Evolutionary conservation across 768 basidiomycete genomes (phyloP).

Genomic region (Leucocoprinus sp.): DNA sequence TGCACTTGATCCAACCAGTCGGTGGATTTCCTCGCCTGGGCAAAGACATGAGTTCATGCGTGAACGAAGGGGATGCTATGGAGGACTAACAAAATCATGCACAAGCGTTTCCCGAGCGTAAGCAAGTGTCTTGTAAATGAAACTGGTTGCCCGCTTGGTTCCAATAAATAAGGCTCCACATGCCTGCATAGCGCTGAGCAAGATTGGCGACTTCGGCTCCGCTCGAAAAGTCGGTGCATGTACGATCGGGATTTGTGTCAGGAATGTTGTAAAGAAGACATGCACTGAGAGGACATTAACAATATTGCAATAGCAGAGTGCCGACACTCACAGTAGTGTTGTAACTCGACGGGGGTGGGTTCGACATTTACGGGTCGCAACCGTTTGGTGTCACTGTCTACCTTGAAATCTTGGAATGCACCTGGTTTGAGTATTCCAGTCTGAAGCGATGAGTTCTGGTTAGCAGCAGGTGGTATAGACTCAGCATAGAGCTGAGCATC

Average conservation of each 20-base stretch:
- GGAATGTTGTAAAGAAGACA: conserved; percentile 48
- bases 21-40: conserved; percentile 10
- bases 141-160: conserved; percentile 37
- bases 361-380: conserved; percentile 13
- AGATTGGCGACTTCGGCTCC: conserved; percentile 39
- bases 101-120: conserved; percentile 40
- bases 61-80: conserved; percentile 7
- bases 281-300: conserved; percentile 25
- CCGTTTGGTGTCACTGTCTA: neutral
- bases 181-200: conserved; percentile 49
- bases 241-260: conserved; percentile 45
- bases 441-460: neutral
- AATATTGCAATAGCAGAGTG: conserved; percentile 3
- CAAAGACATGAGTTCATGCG: conserved; percentile 10
- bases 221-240: conserved; percentile 44
- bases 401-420: conserved; percentile 3
- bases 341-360: conserved; percentile 37
- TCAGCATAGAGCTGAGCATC: neutral
- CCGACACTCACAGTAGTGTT: conserved; percentile 44
- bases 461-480: neutral
- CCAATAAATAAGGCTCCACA: conserved; percentile 53
- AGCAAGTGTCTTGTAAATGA: conserved; percentile 37
- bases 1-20: conserved; percentile 27
- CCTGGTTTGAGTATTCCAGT: neutral
- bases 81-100: conserved; percentile 45